Conservation (phyloP, 768 basidiomycete genomes). For the Hortiboletus campestris region DNA sequence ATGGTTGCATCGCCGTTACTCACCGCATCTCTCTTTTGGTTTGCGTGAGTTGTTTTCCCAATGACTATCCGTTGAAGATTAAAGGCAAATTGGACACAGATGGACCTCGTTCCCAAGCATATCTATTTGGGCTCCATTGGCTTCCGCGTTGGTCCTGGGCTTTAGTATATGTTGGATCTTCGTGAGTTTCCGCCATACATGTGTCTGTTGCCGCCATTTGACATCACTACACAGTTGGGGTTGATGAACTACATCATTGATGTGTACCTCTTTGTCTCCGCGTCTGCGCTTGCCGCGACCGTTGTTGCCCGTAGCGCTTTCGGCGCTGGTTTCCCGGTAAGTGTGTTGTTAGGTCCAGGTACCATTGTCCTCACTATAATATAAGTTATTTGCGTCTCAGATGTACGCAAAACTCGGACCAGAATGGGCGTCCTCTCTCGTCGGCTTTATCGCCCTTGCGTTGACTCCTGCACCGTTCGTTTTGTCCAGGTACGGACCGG, state of each 20-base stretch:
- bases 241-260: conserved; percentile 64
- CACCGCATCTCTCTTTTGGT: conserved; percentile 61
- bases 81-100: conserved; percentile 26
- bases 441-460: conserved; percentile 49
- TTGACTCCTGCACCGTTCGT: conserved; percentile 55
- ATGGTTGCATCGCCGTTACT: conserved; percentile 53
- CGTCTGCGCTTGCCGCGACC: conserved; percentile 54
- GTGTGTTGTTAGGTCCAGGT: neutral
- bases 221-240: conserved; percentile 38
- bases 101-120: conserved; percentile 59
- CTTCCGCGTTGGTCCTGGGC: conserved; percentile 49
- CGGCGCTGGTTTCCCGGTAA: conserved; percentile 48
- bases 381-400: conserved; percentile 48
- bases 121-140: conserved; percentile 52
- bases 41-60: conserved; percentile 38
- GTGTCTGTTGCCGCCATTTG: neutral
- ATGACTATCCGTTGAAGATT: neutral
- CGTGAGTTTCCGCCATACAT: conserved; percentile 34
- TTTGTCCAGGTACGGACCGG: conserved; percentile 43
- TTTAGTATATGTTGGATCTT: conserved; percentile 55
- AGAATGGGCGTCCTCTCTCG: conserved; percentile 57
- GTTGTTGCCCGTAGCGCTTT: conserved; percentile 53
- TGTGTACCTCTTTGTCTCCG: conserved; percentile 52
- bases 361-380: conserved; percentile 1
- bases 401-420: conserved; percentile 52